These are phyloP conservation scores for Magnusiomyces suaveolens DNA, from an alignment of 1,139 yeast genomes.

Conservation along the genomic window DNA sequence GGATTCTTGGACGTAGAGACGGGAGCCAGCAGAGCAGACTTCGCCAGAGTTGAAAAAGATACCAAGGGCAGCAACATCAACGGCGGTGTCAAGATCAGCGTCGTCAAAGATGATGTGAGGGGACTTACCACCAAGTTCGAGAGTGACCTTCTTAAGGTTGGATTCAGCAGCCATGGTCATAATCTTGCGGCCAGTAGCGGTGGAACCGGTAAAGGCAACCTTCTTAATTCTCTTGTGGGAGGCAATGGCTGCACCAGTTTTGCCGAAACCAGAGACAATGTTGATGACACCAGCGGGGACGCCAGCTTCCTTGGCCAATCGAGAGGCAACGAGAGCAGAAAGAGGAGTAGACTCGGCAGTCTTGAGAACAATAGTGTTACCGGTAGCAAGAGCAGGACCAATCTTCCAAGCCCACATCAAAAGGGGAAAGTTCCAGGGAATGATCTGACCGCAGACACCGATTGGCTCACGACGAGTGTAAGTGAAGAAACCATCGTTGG, in stretches of 20 bases:
- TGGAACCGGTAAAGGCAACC: constrained; percentile 82
- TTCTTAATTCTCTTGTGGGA: no score
- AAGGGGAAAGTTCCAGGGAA: no score
- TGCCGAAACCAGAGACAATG: no score
- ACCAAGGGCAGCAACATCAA: constrained; percentile 47
- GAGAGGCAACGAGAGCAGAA: no score
- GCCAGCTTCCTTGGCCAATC: no score
- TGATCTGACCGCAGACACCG: constrained; percentile 69
- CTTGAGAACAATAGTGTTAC: constrained; percentile 61
- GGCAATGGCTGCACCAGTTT: no score
- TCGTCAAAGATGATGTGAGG: constrained; percentile 72
- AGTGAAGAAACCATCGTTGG: constrained; percentile 53
- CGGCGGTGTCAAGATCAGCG: constrained; percentile 59
- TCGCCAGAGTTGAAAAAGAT: constrained; percentile 80
- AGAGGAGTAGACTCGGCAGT: no score
- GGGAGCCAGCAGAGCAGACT: constrained; percentile 82
- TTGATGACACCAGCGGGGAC: no score
- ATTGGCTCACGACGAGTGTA: constrained; percentile 75
- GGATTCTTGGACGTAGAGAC: constrained; percentile 67
- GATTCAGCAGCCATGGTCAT: constrained; percentile 55
- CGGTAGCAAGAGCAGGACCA: constrained; percentile 75
- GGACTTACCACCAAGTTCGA: constrained; percentile 82
- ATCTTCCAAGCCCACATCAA: constrained; percentile 78
- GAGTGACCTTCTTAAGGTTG: constrained; percentile 48
- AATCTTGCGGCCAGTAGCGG: constrained; percentile 64